A percentile compares a stretch with the other conserved stretches of the same genome.
Conservation (phyloP, 768 basidiomycete genomes). For the Suillus alpinus region DNA sequence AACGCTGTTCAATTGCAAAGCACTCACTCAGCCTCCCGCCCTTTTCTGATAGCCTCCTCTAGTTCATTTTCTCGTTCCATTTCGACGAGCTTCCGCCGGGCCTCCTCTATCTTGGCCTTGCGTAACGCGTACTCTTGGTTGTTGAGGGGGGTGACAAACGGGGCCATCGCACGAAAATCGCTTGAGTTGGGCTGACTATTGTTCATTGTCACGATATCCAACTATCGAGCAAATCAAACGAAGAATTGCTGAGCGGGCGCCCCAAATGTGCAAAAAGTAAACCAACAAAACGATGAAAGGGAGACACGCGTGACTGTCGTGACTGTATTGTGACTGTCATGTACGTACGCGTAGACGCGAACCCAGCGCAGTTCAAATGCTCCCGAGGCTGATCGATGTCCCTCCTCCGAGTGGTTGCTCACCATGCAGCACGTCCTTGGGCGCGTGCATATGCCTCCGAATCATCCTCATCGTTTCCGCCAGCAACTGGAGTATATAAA, state of each 20-base stretch:
- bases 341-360: neutral
- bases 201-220: neutral
- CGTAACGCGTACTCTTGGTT: neutral
- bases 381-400: constrained; percentile 16
- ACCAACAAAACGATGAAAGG: neutral
- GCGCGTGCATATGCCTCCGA: constrained; percentile 48
- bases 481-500: constrained; percentile 55
- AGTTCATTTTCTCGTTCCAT: constrained; percentile 22
- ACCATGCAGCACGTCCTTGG: constrained; percentile 7
- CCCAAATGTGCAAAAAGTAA: neutral
- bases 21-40: constrained; percentile 45
- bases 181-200: neutral
- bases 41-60: constrained; percentile 37
- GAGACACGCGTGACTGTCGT: neutral
- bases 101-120: constrained; percentile 1
- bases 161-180: neutral
- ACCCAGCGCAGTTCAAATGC: constrained; percentile 1
- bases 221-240: neutral
- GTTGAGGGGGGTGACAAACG: neutral
- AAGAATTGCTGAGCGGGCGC: neutral
- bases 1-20: neutral
- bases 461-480: constrained; percentile 37
- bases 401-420: constrained; percentile 6
- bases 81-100: neutral
- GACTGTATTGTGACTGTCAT: neutral